A percentile compares a stretch with the other conserved stretches of the same genome.
phyloP scores from a whole-genome alignment of 2,329 filamentous ascomycete species.

The Aspergillus calidoustus region DNA sequence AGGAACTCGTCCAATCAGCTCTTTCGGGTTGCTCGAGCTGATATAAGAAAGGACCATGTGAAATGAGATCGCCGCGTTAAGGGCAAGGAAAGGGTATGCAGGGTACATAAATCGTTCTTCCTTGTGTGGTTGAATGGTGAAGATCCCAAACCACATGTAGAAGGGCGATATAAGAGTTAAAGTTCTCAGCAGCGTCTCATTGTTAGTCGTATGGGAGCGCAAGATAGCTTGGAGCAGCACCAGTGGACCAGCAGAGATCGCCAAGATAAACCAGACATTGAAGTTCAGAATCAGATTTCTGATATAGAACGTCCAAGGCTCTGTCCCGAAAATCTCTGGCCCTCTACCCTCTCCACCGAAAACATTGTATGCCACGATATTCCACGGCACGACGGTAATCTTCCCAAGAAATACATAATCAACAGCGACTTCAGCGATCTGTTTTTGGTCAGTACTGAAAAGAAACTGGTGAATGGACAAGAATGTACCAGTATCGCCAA shows the following conservation, averaged over 20 bases:
- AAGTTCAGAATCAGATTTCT: slow-evolving; percentile 92
- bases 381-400: slow-evolving; percentile 77
- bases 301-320: slow-evolving; percentile 96
- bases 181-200: slow-evolving; percentile 73
- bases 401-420: slow-evolving; percentile 88
- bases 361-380: slow-evolving; percentile 95
- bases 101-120: slow-evolving; percentile 99
- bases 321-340: slow-evolving; percentile 90
- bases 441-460: slow-evolving; percentile 30
- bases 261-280: slow-evolving; percentile 89
- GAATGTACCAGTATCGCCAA: slow-evolving; percentile 69
- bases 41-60: slow-evolving; percentile 79
- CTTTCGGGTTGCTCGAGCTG: slow-evolving; percentile 70
- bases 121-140: slow-evolving; percentile 92
- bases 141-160: slow-evolving; percentile 92
- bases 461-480: background rate
- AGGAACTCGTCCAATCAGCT: slow-evolving; percentile 72
- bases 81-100: slow-evolving; percentile 83
- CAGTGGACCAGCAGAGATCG: slow-evolving; percentile 73
- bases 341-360: slow-evolving; percentile 78
- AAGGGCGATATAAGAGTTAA: slow-evolving; percentile 82
- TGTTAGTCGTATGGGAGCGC: slow-evolving; percentile 63
- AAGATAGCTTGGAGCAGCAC: slow-evolving; percentile 74
- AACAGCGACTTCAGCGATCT: slow-evolving; percentile 71
- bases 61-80: slow-evolving; percentile 84